phyloP scores from a whole-genome alignment of 2,329 filamentous ascomycete genomes.

The Clonostachys rhizophaga region DNA sequence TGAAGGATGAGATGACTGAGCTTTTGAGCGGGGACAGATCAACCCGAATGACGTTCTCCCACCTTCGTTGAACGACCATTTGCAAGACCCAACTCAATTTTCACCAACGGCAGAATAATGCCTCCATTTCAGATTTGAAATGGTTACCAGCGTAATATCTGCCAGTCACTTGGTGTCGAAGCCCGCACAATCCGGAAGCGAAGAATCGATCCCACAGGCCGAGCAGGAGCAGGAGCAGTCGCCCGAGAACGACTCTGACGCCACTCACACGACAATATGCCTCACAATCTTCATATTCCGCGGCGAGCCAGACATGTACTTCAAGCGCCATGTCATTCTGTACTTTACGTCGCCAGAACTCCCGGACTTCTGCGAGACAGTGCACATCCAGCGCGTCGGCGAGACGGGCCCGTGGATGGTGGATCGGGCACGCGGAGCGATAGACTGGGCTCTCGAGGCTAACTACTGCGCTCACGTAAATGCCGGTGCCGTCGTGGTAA shows the following conservation, averaged over 20 bases:
- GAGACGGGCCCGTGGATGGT: not conserved
- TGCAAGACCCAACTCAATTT: no score
- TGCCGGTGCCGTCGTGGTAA: conserved; percentile 6
- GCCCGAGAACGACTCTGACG: no score
- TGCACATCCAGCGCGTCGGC: conserved; percentile 6
- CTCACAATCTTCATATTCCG: conserved; percentile 6
- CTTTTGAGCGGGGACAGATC: no score
- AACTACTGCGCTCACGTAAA: conserved; percentile 8
- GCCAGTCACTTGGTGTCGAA: not conserved
- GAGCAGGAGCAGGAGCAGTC: no score
- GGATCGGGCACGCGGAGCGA: not conserved
- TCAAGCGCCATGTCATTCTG: conserved; percentile 6
- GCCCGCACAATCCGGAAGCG: not conserved
- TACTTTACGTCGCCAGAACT: conserved; percentile 9
- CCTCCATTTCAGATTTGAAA: no score
- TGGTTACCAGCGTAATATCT: no score
- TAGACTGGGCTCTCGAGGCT: conserved; percentile 5
- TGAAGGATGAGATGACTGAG: no score
- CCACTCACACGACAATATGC: not conserved
- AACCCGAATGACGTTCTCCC: no score
- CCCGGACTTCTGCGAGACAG: conserved; percentile 4
- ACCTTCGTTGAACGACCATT: no score
- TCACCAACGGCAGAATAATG: no score
- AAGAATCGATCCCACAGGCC: no score
- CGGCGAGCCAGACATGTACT: conserved; percentile 5